Base-by-base conservation (phyloP, 805 yeast genomes). In the Novakomyces olei region DNA sequence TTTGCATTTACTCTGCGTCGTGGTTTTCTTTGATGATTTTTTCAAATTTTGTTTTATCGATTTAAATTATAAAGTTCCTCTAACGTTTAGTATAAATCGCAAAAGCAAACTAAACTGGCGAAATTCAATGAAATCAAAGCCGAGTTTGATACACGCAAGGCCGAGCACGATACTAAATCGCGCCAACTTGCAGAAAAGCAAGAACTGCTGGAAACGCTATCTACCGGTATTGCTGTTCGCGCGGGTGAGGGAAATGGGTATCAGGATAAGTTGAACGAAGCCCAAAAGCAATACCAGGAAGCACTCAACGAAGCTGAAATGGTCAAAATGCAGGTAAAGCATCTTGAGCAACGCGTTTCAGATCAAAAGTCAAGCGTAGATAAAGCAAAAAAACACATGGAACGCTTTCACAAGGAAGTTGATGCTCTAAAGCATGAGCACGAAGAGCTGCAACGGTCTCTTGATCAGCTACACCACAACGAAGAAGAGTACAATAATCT, bases 191-290 rank as follows among this genome's bases (percentile, higher is more conserved):
- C 58, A 22, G 62, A 58, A 37, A 78, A 76, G 42, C 85, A 78
- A 43, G 94, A 83, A 39, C 58, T 83, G 7, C 53, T 79, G 6
- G 75, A 88, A 0, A 72, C 91, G 0, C 58, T 83, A 26, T 70
- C 81, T 0, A 79, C 93, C 0, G 94, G 95, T 44, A 71, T 83
- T n/a, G 76, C 93, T 0, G 67, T 91, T 0, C 71, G 67, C 37
- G 93, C 91, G 34, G 62, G 71, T 0, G 57, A 72, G 0, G 74
- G 72, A 43, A 72, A 76, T 22, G 94, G 94, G 5, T 83, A 78
- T 50, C 55, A 62, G 39, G 63, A 72, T 2, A 92, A 80, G 43
- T 52, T 81, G 27, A 39, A 41, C 16, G 69, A 67, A 30, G 69
- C 68, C 5, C 73, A 72, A 41, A 62, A 62, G 16, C 60, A 57